Conservation (phyloP, 768 basidiomycete genomes). For the Phaeolepiota aurea region DNA sequence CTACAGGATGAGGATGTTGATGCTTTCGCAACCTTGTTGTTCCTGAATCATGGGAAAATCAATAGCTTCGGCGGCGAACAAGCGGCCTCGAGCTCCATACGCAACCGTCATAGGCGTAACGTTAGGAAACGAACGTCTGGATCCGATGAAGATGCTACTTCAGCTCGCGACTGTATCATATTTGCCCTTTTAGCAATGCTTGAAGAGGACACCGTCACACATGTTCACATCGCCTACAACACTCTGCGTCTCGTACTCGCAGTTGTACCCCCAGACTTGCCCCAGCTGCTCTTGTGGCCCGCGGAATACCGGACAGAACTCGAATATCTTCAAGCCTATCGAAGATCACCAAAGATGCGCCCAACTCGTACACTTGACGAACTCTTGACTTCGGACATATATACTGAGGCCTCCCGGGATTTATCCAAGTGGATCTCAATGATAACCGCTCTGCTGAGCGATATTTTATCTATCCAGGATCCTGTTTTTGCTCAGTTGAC, state of each 20-base stretch:
- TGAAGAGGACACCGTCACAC: constrained; percentile 35
- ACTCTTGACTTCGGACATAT: constrained; percentile 21
- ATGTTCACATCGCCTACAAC: constrained; percentile 50
- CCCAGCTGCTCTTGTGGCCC: constrained; percentile 21
- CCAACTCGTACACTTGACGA: constrained; percentile 27
- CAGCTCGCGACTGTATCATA: constrained; percentile 42
- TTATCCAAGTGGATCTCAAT: constrained; percentile 59
- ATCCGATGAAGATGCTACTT: constrained; percentile 12
- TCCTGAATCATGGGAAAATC: constrained; percentile 49
- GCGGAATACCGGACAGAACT: constrained; percentile 35
- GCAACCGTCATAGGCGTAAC: constrained; percentile 26
- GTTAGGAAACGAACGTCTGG: constrained; percentile 8
- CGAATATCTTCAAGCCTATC: constrained; percentile 39
- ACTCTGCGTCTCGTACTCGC: constrained; percentile 56
- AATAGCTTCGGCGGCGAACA: constrained; percentile 51
- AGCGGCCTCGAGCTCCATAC: constrained; percentile 30
- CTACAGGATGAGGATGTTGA: constrained; percentile 63
- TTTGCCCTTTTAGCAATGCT: constrained; percentile 51
- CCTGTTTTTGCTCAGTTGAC: constrained; percentile 64
- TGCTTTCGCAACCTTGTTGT: constrained; percentile 63
- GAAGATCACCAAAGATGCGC: constrained; percentile 21
- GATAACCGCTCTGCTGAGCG: constrained; percentile 48
- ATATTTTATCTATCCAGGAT: constrained; percentile 44
- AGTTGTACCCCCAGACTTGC: constrained; percentile 22
- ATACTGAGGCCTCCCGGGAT: constrained; percentile 31